Evolutionary conservation across 495 filamentous ascomycete species (phyloP).

Genomic region (Tuber aestivum): DNA sequence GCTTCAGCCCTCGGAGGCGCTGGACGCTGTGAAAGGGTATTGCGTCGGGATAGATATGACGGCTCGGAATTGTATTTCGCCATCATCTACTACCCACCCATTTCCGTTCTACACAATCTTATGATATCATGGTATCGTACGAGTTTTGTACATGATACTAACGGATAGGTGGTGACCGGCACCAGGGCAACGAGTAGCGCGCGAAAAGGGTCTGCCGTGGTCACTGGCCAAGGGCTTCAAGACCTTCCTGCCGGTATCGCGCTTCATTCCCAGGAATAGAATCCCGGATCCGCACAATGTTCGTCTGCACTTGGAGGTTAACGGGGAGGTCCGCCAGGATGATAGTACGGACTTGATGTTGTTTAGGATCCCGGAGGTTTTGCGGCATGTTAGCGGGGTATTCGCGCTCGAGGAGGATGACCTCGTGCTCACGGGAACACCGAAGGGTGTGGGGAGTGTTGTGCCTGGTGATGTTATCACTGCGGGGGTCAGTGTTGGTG

Average conservation of each 20-base stretch:
- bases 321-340: constrained; percentile 64
- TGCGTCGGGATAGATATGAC: constrained; percentile 51
- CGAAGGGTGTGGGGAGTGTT: constrained; percentile 89
- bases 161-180: background rate
- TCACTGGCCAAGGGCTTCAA: constrained; percentile 93
- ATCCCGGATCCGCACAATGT: constrained; percentile 84
- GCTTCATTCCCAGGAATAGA: constrained; percentile 65
- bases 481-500: constrained; percentile 72
- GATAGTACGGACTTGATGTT: constrained; percentile 89
- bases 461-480: constrained; percentile 81
- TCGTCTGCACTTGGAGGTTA: constrained; percentile 76
- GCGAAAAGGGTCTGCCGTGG: constrained; percentile 96
- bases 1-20: constrained; percentile 55
- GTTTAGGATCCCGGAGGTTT: constrained; percentile 74
- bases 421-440: constrained; percentile 88
- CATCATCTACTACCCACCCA: background rate
- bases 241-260: constrained; percentile 82
- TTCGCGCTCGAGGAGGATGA: constrained; percentile 91
- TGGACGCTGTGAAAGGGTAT: constrained; percentile 54
- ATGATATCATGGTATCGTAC: no score
- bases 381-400: constrained; percentile 87
- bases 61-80: constrained; percentile 41
- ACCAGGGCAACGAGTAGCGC: constrained; percentile 75
- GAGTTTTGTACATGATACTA: background rate
- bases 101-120: background rate